Evolutionary conservation across 2,329 filamentous ascomycete species (phyloP).

Genomic region (Cercospora citrullina): DNA sequence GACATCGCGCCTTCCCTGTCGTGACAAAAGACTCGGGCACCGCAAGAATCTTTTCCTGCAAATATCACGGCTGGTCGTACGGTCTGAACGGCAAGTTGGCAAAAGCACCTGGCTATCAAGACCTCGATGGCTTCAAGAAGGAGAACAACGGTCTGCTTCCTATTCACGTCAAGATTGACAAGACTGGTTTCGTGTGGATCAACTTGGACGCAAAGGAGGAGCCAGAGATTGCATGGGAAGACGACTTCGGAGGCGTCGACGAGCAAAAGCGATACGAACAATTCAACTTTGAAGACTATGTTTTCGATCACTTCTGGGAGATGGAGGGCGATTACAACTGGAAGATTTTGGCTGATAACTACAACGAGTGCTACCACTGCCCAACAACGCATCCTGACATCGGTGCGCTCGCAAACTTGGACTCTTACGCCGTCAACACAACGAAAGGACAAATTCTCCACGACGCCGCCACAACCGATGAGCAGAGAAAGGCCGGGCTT

Average conservation of each 20-base stretch:
- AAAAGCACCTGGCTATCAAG: slow-evolving; percentile 61
- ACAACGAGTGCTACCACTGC: slow-evolving; percentile 68
- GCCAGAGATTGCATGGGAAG: slow-evolving; percentile 54
- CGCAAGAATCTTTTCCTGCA: slow-evolving; percentile 57
- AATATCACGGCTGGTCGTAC: slow-evolving; percentile 65
- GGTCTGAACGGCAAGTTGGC: slow-evolving; percentile 58
- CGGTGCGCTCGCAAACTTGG: slow-evolving; percentile 57
- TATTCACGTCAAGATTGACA: slow-evolving; percentile 56
- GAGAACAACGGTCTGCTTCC: slow-evolving; percentile 57
- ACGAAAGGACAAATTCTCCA: slow-evolving; percentile 55
- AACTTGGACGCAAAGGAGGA: slow-evolving; percentile 54
- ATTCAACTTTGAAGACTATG: slow-evolving; percentile 56
- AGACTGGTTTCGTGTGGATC: slow-evolving; percentile 59
- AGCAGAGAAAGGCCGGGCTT: slow-evolving; percentile 53
- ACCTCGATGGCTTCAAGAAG: slow-evolving; percentile 58
- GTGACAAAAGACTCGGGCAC: slow-evolving; percentile 53
- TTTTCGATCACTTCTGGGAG: slow-evolving; percentile 59
- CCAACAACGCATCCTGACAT: slow-evolving; percentile 61
- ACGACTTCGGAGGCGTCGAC: slow-evolving; percentile 55
- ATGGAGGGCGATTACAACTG: slow-evolving; percentile 61
- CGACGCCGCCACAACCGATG: slow-evolving; percentile 46
- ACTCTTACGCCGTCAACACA: slow-evolving; percentile 56
- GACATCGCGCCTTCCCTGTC: slow-evolving; percentile 62
- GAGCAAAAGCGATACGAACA: slow-evolving; percentile 47
- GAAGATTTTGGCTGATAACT: slow-evolving; percentile 64